Base-by-base conservation (phyloP, 768 basidiomycete species). In the Botryobasidium botryosum region DNA sequence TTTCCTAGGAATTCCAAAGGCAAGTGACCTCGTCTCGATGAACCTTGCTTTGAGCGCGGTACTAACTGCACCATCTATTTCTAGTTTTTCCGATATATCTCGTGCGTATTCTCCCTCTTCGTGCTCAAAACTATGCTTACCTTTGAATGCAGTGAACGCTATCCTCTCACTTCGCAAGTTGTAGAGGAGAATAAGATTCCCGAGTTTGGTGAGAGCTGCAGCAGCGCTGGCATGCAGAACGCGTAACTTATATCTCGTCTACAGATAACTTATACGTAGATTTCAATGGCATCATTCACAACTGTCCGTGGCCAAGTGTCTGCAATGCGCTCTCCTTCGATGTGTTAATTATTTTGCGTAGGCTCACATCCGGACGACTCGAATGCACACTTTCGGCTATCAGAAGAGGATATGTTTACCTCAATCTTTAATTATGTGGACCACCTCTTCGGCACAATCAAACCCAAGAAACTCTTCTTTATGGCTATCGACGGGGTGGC, bases 401-500 rank as follows among this genome's bases (percentile, higher is more conserved):
- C 90, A 10, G 94, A 99, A 63, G 85, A 92, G 60, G 85, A 92
- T 60, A 97, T 97, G 64, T 91, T 90, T 62, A 86, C 94, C 1
- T 80, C 88, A 27, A 90, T 97, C 55, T 97, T 97, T 57, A 69
- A 86, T 44, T 99, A 99, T 65, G 87, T 97, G 48, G 90, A 96
- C 65, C 83, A 87, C 56, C 69, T 99, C 5, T 99, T 99, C 62
- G 74, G 79, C 25, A 96, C 91, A 66, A 96, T 99, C 50, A 96
- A 91, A 60, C 94, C 94, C 1, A 81, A 86, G 69, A 94, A 96
- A 58, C 66, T 94, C 10, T 96, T 97, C 62, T 97, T 94, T 62
- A 92, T 99, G 83, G 94, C 92, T 21, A 80, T 99, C 37, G 94
- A 97, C 59, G 92, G 92, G 39, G 91, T 96, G 12, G 92, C 92